Conservation (phyloP, 2,329 filamentous ascomycete genomes). For the Cytospora paraplurivora region DNA sequence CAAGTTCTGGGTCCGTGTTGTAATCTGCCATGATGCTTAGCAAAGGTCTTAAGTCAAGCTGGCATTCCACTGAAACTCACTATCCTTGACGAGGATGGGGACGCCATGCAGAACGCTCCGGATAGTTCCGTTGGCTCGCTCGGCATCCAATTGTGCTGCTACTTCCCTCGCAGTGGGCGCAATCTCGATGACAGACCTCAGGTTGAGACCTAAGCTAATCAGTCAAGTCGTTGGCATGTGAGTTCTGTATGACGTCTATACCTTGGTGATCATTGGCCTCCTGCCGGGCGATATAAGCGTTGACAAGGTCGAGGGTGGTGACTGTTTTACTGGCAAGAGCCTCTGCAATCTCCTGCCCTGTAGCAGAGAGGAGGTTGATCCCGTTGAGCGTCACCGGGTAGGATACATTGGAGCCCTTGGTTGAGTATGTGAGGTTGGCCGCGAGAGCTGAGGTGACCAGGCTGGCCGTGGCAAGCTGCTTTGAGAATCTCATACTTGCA, state of each 20-base stretch:
- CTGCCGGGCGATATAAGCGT: constrained; percentile 33
- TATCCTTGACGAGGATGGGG: constrained; percentile 63
- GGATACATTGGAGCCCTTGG: too few species aligned
- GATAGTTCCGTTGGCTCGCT: constrained; percentile 31
- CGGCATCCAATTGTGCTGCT: constrained; percentile 40
- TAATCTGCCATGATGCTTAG: constrained; percentile 33
- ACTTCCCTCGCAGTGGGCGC: constrained; percentile 44
- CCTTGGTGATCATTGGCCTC: constrained; percentile 36
- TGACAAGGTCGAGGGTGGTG: constrained; percentile 42
- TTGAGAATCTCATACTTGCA: too few species aligned
- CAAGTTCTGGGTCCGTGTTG: constrained; percentile 64
- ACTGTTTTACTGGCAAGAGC: constrained; percentile 39
- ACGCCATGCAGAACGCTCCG: constrained; percentile 61
- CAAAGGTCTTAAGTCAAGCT: too few species aligned
- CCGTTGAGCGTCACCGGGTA: too few species aligned
- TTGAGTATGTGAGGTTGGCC: too few species aligned
- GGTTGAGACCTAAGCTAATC: constrained; percentile 9
- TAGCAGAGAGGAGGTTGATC: constrained; percentile 36
- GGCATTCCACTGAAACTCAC: too few species aligned
- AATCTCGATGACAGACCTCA: constrained; percentile 40
- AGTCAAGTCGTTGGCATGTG: too few species aligned
- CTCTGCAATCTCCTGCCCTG: constrained; percentile 38
- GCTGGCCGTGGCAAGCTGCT: too few species aligned
- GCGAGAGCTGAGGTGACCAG: too few species aligned
- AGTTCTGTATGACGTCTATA: too few species aligned